Percentiles rank a stretch among this genome's conserved stretches.
phyloP scores from a whole-genome alignment of 2,329 filamentous ascomycete species.

The Gremmenia infestans region DNA sequence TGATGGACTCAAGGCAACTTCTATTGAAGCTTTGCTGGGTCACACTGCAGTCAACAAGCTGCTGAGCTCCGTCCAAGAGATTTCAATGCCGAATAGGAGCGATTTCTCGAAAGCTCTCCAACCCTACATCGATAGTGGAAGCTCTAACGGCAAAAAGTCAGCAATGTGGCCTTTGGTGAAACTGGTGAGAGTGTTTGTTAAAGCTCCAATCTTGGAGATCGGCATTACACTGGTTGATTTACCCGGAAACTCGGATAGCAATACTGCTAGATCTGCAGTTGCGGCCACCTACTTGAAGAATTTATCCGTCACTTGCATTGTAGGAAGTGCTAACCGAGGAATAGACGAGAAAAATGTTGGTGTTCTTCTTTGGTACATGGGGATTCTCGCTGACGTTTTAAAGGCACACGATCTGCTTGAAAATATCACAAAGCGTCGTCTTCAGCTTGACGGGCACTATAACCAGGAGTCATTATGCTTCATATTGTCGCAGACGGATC shows the following conservation, averaged over 20 bases:
- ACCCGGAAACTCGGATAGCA: conserved; percentile 47
- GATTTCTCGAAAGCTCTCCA: conserved; percentile 8
- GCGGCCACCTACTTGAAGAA: conserved; percentile 42
- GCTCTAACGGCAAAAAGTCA: conserved; percentile 28
- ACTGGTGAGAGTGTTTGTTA: conserved; percentile 39
- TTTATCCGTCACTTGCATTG: conserved; percentile 41
- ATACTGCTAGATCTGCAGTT: conserved; percentile 41
- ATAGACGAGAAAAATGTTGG: conserved; percentile 42
- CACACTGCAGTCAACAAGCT: conserved; percentile 1
- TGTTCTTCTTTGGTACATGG: neutral
- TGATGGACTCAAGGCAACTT: neutral
- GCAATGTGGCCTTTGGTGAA: conserved; percentile 36
- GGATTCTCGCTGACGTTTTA: neutral
- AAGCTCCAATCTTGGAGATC: conserved; percentile 40
- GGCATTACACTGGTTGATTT: conserved; percentile 49
- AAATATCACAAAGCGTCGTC: neutral
- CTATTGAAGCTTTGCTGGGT: neutral
- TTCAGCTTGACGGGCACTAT: neutral
- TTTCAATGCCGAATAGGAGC: neutral
- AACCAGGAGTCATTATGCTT: neutral
- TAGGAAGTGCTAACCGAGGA: conserved; percentile 42
- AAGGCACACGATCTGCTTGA: neutral
- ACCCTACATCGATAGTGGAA: conserved; percentile 14
- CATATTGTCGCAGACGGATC: neutral
- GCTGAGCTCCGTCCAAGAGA: conserved; percentile 1